Evolutionary conservation across 345 rosid species (phyloP).

Genomic region (Eucalyptus cloeziana): DNA sequence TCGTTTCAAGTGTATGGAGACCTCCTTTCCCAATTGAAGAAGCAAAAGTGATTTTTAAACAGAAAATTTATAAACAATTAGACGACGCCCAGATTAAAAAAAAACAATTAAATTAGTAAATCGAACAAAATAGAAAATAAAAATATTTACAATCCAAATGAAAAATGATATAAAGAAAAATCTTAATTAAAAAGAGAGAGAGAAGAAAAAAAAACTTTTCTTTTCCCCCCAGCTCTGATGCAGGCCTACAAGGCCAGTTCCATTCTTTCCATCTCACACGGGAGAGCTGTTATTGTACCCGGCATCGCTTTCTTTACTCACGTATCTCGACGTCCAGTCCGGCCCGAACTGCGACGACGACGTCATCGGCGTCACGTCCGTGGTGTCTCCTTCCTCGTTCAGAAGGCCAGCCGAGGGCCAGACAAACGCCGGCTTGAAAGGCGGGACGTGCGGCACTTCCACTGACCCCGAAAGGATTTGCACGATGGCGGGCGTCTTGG

Average conservation of each 20-base stretch:
- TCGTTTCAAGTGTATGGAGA: not conserved
- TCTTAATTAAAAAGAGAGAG: not conserved
- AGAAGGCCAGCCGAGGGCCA: constrained; percentile 12
- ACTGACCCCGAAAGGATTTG: constrained; percentile 28
- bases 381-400: not conserved
- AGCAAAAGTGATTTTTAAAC: not conserved
- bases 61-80: not conserved
- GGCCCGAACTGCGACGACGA: constrained; percentile 4
- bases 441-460: constrained; percentile 21
- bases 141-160: not conserved
- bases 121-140: not conserved
- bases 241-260: not conserved
- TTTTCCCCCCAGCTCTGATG: not conserved
- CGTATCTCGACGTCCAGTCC: constrained; percentile 19
- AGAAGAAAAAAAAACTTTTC: not conserved
- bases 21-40: not conserved
- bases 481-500: constrained; percentile 21
- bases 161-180: not conserved
- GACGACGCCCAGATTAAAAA: not conserved
- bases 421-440: constrained; percentile 35
- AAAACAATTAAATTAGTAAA: not conserved
- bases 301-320: not conserved
- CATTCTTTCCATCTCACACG: not conserved
- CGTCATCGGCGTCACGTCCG: constrained; percentile 3
- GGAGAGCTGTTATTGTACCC: constrained; percentile 10